Evolutionary conservation across 1,284 basidiomycete genomes (phyloP).

Genomic region (Rhodotorula sp.): DNA sequence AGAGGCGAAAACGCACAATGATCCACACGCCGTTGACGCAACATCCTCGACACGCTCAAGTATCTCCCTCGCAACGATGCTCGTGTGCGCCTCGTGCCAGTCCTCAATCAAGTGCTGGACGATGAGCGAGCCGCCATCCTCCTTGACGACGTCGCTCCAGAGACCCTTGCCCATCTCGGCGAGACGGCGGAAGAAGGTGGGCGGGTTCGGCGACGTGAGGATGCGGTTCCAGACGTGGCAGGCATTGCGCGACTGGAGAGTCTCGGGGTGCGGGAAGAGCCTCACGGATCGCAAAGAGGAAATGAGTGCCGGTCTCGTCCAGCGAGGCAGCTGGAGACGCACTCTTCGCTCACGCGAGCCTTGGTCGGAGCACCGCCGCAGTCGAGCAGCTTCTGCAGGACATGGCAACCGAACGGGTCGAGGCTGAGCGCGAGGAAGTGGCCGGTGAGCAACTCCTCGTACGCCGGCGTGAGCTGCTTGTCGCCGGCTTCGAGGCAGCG

Average conservation of each 20-base stretch:
- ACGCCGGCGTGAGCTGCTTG: neutral
- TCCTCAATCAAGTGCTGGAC: slow-evolving; percentile 36
- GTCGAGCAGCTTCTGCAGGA: slow-evolving; percentile 36
- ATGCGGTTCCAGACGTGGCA: slow-evolving; percentile 34
- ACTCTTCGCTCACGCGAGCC: slow-evolving; percentile 27
- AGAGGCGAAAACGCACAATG: slow-evolving; percentile 11
- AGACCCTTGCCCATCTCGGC: slow-evolving; percentile 7
- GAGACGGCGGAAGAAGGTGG: slow-evolving; percentile 23
- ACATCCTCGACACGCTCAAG: slow-evolving; percentile 7
- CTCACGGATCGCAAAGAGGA: neutral
- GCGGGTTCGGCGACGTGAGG: slow-evolving; percentile 29
- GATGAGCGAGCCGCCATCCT: slow-evolving; percentile 31
- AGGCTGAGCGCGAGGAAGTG: slow-evolving; percentile 26
- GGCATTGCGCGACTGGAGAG: slow-evolving; percentile 17
- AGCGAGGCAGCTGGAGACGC: neutral
- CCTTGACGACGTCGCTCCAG: slow-evolving; percentile 25
- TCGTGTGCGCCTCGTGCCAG: slow-evolving; percentile 19
- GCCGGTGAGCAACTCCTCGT: neutral
- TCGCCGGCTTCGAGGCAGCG: slow-evolving; percentile 35
- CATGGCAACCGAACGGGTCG: slow-evolving; percentile 37
- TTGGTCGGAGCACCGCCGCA: slow-evolving; percentile 25
- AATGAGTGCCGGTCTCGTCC: too few relatives aligned
- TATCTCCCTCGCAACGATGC: slow-evolving; percentile 22
- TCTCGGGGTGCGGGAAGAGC: slow-evolving; percentile 16
- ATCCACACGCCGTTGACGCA: slow-evolving; percentile 20